Evolutionary conservation across 352 stramenopile species (phyloP).

Genomic region (Phytophthora megakarya): DNA sequence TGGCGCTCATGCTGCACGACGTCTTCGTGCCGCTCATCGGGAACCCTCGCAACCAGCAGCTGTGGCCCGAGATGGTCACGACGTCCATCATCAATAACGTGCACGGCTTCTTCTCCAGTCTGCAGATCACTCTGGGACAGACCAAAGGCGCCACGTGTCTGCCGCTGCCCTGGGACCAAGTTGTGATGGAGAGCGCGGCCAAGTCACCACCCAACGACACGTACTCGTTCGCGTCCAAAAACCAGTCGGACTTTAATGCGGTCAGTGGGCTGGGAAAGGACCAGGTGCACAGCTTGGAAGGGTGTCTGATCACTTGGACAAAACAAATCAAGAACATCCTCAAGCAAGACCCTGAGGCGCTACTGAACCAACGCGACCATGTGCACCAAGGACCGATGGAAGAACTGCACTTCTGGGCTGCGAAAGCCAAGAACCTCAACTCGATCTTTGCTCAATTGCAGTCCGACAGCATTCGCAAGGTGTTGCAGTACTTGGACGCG

Average conservation of each 20-base stretch:
- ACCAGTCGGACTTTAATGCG: constrained; percentile 15
- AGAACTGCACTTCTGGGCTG: constrained; percentile 90
- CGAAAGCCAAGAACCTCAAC: constrained; percentile 88
- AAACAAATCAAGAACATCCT: constrained; percentile 95
- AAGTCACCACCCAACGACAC: constrained; percentile 24
- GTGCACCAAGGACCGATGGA: constrained; percentile 81
- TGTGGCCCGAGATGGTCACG: constrained; percentile 85
- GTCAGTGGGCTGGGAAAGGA: constrained; percentile 60
- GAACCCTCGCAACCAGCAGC: constrained; percentile 77
- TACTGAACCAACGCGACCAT: constrained; percentile 58
- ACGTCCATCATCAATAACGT: constrained; percentile 79
- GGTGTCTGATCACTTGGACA: constrained; percentile 93
- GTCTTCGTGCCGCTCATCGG: constrained; percentile 78
- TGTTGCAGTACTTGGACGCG: constrained; percentile 88
- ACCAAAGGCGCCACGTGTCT: constrained; percentile 84
- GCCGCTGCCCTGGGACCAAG: constrained; percentile 82
- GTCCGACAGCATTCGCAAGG: constrained; percentile 81
- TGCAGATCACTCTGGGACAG: constrained; percentile 90
- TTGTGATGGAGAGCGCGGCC: constrained; percentile 55
- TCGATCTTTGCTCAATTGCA: constrained; percentile 92
- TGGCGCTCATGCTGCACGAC: constrained; percentile 73
- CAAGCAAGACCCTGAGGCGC: constrained; percentile 86
- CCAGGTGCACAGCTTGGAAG: constrained; percentile 86
- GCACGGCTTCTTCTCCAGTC: constrained; percentile 78
- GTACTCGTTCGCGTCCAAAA: constrained; percentile 2